Conservation (phyloP, 306 rosid genomes). For the Quercus robur region DNA sequence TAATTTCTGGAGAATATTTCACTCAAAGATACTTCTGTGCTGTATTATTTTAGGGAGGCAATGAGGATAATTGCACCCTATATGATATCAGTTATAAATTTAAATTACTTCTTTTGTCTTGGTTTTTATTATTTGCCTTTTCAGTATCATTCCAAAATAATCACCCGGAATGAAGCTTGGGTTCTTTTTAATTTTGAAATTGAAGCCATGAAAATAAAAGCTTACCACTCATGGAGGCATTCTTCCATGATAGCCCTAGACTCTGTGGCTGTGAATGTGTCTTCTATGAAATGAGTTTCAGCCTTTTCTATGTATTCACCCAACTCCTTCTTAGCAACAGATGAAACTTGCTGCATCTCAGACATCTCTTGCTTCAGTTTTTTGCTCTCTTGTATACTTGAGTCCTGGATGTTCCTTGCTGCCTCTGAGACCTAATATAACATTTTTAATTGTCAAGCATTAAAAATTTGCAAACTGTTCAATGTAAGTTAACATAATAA, state of each 20-base stretch:
- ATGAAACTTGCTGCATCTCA: constrained; percentile 58
- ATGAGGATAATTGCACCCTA: background rate
- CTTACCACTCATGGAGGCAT: constrained; percentile 65
- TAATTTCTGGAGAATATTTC: background rate
- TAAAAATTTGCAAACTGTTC: background rate
- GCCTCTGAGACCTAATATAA: constrained; percentile 66
- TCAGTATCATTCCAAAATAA: background rate
- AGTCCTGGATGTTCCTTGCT: constrained; percentile 51
- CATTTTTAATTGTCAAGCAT: constrained; percentile 21
- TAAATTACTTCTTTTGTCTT: background rate
- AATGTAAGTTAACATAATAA: background rate
- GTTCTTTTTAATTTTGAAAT: background rate
- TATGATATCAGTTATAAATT: background rate
- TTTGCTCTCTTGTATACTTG: constrained; percentile 41
- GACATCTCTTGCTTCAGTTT: constrained; percentile 54
- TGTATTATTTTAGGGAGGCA: background rate
- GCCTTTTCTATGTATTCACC: constrained; percentile 39
- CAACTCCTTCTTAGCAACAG: constrained; percentile 50
- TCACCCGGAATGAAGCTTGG: background rate
- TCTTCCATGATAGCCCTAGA: constrained; percentile 44
- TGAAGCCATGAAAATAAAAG: constrained; percentile 9
- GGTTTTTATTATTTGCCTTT: background rate
- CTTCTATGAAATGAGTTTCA: constrained; percentile 45
- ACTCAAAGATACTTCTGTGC: background rate
- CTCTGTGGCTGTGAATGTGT: constrained; percentile 43